Percentiles rank a stretch among this genome's conserved stretches.
Conservation (phyloP, 495 filamentous ascomycete genomes). For the Xylaria nigripes region DNA sequence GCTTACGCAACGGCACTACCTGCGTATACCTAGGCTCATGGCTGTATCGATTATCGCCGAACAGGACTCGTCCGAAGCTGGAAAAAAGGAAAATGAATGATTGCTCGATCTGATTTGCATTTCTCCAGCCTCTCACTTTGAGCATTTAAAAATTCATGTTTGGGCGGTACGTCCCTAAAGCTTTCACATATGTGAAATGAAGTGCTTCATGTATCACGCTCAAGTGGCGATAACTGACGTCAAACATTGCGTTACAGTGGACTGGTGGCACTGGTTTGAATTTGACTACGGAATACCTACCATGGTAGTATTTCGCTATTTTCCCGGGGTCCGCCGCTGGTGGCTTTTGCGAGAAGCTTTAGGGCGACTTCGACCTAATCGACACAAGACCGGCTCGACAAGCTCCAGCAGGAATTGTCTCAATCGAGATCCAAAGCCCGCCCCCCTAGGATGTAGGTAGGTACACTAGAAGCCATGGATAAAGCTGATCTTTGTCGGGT, state of each 20-base stretch:
- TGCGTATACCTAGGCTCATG: slow-evolving; percentile 19
- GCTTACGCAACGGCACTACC: slow-evolving; percentile 36
- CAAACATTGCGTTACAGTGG: slow-evolving; percentile 1
- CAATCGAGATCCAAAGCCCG: slow-evolving; percentile 1
- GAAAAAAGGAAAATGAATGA: slow-evolving; percentile 6
- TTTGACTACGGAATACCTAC: slow-evolving; percentile 12
- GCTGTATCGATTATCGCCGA: slow-evolving; percentile 26
- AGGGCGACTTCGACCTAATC: slow-evolving; percentile 7
- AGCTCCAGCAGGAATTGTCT: neutral
- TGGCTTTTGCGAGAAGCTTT: slow-evolving; percentile 17
- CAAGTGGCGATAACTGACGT: neutral
- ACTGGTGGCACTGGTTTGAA: slow-evolving; percentile 15
- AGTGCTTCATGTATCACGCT: neutral
- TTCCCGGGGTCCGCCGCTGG: slow-evolving; percentile 3
- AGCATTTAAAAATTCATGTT: neutral
- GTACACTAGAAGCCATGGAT: neutral
- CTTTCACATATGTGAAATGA: neutral
- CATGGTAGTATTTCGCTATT: slow-evolving; percentile 16
- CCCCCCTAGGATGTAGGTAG: slow-evolving; percentile 1
- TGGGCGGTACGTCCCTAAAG: neutral
- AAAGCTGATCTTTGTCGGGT: neutral
- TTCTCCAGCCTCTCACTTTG: neutral
- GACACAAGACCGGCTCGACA: slow-evolving; percentile 7
- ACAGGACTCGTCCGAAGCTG: slow-evolving; percentile 23
- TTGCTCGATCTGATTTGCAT: neutral